These are phyloP conservation scores for Termitomyces sp. DNA, from an alignment of 768 basidiomycete species.

Conservation along the genomic window DNA sequence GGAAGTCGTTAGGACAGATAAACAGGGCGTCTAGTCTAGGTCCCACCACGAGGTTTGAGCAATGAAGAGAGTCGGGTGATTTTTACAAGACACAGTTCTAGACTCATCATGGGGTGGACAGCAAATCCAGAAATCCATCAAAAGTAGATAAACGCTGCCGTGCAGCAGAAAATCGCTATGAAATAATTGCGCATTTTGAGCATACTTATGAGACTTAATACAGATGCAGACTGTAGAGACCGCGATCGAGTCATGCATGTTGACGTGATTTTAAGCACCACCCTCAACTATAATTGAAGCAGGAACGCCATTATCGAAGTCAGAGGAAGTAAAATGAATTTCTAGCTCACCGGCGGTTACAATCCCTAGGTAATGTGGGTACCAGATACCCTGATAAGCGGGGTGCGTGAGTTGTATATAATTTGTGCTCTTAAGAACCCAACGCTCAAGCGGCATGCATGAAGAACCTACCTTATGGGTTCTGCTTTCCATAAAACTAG, in stretches of 20 bases:
- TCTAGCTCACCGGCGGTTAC: slow-evolving; percentile 7
- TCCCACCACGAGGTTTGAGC: not conserved
- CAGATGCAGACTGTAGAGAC: not conserved
- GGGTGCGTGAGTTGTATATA: not conserved
- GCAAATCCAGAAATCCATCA: not conserved
- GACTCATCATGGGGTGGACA: not conserved
- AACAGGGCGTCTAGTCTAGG: not conserved
- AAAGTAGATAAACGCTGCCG: not conserved
- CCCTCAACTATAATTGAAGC: slow-evolving; percentile 2
- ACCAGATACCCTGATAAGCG: not conserved
- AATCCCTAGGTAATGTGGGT: not conserved
- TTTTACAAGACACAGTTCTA: slow-evolving; percentile 10
- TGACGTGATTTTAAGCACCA: slow-evolving; percentile 1
- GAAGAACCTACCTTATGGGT: not conserved
- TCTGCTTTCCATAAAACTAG: not conserved
- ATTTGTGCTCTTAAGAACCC: not conserved
- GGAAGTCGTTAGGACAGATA: not conserved
- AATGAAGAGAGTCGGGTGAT: not conserved
- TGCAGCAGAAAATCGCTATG: not conserved
- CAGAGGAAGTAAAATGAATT: not conserved
- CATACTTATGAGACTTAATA: slow-evolving; percentile 1
- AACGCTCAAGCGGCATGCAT: not conserved
- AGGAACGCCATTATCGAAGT: slow-evolving; percentile 1
- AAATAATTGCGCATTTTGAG: not conserved
- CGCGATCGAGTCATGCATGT: slow-evolving; percentile 3